Evolutionary conservation across 2,329 filamentous ascomycete species (phyloP).

Genomic region (Fusarium setosum): DNA sequence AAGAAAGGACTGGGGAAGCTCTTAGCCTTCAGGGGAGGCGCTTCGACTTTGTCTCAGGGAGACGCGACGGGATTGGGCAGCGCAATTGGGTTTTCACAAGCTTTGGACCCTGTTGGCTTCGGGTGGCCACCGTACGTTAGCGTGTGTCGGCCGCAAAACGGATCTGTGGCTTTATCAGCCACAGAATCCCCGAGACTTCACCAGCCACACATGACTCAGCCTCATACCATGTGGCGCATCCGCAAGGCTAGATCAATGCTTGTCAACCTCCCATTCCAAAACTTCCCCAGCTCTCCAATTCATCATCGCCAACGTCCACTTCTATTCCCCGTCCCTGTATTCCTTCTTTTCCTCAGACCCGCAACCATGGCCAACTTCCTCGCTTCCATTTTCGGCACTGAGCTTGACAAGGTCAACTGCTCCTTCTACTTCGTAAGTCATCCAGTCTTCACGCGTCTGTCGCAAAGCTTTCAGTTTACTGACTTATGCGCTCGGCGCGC

Average conservation of each 20-base stretch:
- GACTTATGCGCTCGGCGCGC: constrained; percentile 21
- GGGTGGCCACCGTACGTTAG: background rate
- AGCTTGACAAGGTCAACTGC: constrained; percentile 99
- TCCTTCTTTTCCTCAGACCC: constrained; percentile 2
- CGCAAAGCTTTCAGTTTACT: constrained; percentile 16
- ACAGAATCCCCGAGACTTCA: constrained; percentile 7
- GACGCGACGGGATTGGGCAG: constrained; percentile 16
- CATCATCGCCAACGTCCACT: constrained; percentile 14
- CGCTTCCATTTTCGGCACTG: constrained; percentile 98
- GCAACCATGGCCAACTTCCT: constrained; percentile 92
- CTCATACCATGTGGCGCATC: constrained; percentile 33
- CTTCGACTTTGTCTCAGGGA: constrained; percentile 18
- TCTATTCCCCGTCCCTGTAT: constrained; percentile 4
- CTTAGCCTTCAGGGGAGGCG: constrained; percentile 27
- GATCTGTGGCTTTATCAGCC: constrained; percentile 22
- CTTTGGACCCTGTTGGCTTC: background rate
- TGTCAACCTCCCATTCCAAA: constrained; percentile 24
- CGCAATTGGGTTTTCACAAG: background rate
- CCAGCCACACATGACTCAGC: constrained; percentile 48
- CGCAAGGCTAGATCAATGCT: constrained; percentile 40
- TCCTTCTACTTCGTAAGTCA: constrained; percentile 81
- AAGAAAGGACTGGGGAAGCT: constrained; percentile 32
- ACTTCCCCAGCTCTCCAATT: constrained; percentile 34
- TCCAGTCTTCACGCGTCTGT: constrained; percentile 16
- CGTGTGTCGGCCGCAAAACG: background rate